Conservation (phyloP, 257 asterid genomes). For the Fraxinus quadrangulata region DNA sequence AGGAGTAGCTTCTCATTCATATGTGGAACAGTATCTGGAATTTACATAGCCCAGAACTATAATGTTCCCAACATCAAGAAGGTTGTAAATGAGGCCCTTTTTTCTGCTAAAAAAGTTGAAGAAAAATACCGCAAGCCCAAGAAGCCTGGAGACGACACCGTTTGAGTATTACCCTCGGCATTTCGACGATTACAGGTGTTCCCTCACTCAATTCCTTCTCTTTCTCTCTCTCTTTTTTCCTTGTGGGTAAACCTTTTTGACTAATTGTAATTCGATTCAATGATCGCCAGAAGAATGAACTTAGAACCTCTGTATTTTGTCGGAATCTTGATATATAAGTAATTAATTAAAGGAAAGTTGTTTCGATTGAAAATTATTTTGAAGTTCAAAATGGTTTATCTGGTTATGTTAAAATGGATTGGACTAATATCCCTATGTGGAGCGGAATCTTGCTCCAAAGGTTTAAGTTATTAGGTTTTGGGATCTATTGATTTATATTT, state of each 20-base stretch:
- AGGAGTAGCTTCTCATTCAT: slow-evolving; percentile 40
- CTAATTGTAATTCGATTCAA: background rate
- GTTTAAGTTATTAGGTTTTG: background rate
- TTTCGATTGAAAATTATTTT: background rate
- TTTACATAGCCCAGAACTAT: slow-evolving; percentile 62
- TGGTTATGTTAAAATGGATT: background rate
- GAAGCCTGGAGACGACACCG: slow-evolving; percentile 47
- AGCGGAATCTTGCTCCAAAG: background rate
- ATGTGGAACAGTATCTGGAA: slow-evolving; percentile 45
- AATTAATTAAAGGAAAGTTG: background rate
- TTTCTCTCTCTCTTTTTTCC: too few species aligned
- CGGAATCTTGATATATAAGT: background rate
- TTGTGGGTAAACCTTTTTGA: background rate
- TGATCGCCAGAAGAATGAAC: background rate
- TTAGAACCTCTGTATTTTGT: background rate
- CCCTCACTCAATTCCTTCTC: background rate
- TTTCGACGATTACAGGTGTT: slow-evolving; percentile 21
- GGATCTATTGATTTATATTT: background rate
- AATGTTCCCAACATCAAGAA: slow-evolving; percentile 50
- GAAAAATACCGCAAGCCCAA: slow-evolving; percentile 63
- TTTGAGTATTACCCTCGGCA: slow-evolving; percentile 11
- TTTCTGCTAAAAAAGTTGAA: slow-evolving; percentile 51
- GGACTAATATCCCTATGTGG: background rate
- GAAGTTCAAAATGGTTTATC: background rate
- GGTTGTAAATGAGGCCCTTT: slow-evolving; percentile 38